Percentiles rank a stretch among this genome's conserved stretches.
These are phyloP conservation scores for Arxiozyma telluris DNA, from an alignment of 1,139 yeast species.

Conservation along the genomic window DNA sequence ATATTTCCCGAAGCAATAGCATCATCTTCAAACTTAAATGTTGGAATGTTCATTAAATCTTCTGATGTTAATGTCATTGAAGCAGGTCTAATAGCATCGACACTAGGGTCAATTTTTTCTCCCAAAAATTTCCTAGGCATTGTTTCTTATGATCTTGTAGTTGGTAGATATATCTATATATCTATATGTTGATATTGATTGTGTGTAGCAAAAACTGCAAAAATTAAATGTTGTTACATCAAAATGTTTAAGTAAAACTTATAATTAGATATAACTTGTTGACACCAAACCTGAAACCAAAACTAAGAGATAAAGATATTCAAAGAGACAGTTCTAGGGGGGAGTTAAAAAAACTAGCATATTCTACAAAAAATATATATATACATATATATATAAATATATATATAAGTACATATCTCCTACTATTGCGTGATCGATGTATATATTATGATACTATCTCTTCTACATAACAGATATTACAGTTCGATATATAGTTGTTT, in stretches of 20 bases:
- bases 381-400: too few species aligned
- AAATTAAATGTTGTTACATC: too few species aligned
- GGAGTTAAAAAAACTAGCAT: neutral
- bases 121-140: conserved; percentile 29
- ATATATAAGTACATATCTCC: neutral
- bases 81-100: conserved; percentile 26
- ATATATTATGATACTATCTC: too few species aligned
- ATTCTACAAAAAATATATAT: neutral
- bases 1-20: neutral
- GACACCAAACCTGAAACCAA: neutral
- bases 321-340: neutral
- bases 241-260: neutral
- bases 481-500: neutral
- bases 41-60: conserved; percentile 24
- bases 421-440: neutral
- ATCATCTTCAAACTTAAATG: conserved; percentile 7
- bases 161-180: neutral
- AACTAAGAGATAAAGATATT: too few species aligned
- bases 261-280: neutral
- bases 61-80: conserved; percentile 24
- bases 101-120: conserved; percentile 19
- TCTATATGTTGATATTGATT: neutral
- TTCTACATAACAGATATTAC: too few species aligned
- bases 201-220: neutral
- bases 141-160: neutral